phyloP scores from a whole-genome alignment of 306 rosid species.

The Prunus padus region DNA sequence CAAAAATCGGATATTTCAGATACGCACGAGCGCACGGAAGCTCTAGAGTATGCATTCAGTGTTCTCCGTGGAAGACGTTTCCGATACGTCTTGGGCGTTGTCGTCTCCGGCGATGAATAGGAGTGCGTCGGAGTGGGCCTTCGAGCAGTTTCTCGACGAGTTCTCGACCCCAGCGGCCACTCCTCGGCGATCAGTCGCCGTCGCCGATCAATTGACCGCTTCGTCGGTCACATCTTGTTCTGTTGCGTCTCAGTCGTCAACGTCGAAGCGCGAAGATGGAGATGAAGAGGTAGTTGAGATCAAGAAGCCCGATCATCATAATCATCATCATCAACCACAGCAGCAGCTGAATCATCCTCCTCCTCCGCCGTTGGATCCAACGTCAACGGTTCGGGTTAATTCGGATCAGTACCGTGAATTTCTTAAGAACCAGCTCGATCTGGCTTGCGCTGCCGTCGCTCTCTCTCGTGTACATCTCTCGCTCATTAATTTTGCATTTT shows the following conservation, averaged over 20 bases:
- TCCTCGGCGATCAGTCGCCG: conserved; percentile 11
- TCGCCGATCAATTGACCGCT: conserved; percentile 11
- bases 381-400: conserved; percentile 7
- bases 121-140: conserved; percentile 55
- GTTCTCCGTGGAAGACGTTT: conserved; percentile 33
- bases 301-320: conserved; percentile 34
- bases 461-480: conserved; percentile 37
- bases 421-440: conserved; percentile 49
- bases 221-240: conserved; percentile 30
- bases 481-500: neutral
- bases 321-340: conserved; percentile 4
- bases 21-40: neutral
- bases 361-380: conserved; percentile 33
- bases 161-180: conserved; percentile 28
- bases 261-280: conserved; percentile 39
- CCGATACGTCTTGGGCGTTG: conserved; percentile 28
- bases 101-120: conserved; percentile 42
- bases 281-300: conserved; percentile 44
- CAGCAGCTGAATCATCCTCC: conserved; percentile 22
- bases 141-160: conserved; percentile 49
- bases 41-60: conserved; percentile 25
- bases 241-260: conserved; percentile 44
- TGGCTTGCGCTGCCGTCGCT: conserved; percentile 61
- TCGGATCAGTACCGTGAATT: conserved; percentile 40
- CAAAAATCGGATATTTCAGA: conserved; percentile 6